A percentile compares a stretch with the other conserved stretches of the same genome.
These are phyloP conservation scores for Euclidium syriacum DNA, from an alignment of 345 rosid genomes.

Conservation along the genomic window DNA sequence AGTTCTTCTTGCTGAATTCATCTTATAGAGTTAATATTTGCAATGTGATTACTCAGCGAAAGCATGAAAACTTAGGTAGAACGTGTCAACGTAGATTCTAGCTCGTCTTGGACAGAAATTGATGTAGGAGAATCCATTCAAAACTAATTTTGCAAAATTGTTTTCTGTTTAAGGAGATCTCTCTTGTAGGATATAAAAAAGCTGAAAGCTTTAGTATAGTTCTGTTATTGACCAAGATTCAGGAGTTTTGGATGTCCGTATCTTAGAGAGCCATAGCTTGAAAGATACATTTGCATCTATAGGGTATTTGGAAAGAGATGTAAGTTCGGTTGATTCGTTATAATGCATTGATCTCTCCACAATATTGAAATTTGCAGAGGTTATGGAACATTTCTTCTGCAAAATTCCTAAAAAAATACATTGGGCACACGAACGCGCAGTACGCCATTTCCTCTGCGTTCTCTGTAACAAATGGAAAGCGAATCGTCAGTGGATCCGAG, in stretches of 20 bases:
- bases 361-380: slow-evolving; percentile 39
- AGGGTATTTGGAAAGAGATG: background rate
- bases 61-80: background rate
- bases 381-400: slow-evolving; percentile 81
- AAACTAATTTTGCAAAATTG: background rate
- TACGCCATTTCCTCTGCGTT: slow-evolving; percentile 69
- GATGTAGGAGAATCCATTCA: background rate
- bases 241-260: background rate
- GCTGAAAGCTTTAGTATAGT: background rate
- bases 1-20: slow-evolving; percentile 6
- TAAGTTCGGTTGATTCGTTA: background rate
- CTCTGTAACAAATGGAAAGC: slow-evolving; percentile 73
- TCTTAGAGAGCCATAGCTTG: background rate
- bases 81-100: background rate
- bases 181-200: background rate
- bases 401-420: slow-evolving; percentile 77
- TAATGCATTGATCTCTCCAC: background rate
- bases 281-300: background rate
- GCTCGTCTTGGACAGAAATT: background rate
- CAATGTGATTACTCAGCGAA: background rate
- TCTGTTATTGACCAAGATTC: background rate
- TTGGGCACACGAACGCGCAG: slow-evolving; percentile 67
- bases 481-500: slow-evolving; percentile 84
- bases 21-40: background rate
- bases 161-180: background rate